Base-by-base conservation (phyloP, 306 rosid species). In the Quercus cerris region DNA sequence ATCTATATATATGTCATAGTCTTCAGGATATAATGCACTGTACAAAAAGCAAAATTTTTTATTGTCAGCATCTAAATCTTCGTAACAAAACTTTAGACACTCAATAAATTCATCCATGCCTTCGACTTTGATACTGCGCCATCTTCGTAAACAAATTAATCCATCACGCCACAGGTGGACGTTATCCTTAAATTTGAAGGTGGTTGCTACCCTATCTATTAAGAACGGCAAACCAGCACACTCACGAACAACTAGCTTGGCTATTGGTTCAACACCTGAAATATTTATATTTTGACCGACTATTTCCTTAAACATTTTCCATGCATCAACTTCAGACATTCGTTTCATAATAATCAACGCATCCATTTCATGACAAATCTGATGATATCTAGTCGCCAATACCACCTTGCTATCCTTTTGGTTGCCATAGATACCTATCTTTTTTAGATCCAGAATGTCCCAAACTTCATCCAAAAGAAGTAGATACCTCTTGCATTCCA, bases 221-320 rank as follows among this genome's bases (percentile, higher is more conserved):
- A 85, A 80, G 18, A 85, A 71, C 4, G 81, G 85, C 58, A 85
- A 82, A 64, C 83, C 12, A 75, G 77, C 74, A 63, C 84, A 81
- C 56, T 74, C 79, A 9, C 52, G 27, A 18, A 58, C 82, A 15
- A 81, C 84, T 57, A 19, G 70, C n/a, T 30, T 8, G 20, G 85
- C 87, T 22, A 54, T 59, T 10, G 62, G 66, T 54, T 25, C 69
- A 73, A 84, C 77, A 22, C 52, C 59, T 14, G 25, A 77, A 49
- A 17, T 19, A 74, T 69, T 81, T 35, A 81, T 56, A 9, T 35
- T 30, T 0, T 17, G 55, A 68, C 31, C 55, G 4, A 80, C 56
- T 28, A 5, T 80, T 0, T 76, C 61, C 30, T 4, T 15, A 22
- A 85, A 85, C 83, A 81, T 85, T 55, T 64, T 75, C 83, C 81